Percentiles rank a stretch among this genome's conserved stretches.
Evolutionary conservation across 1,284 basidiomycete species (phyloP).

Genomic region (Ceratobasidium sp.): DNA sequence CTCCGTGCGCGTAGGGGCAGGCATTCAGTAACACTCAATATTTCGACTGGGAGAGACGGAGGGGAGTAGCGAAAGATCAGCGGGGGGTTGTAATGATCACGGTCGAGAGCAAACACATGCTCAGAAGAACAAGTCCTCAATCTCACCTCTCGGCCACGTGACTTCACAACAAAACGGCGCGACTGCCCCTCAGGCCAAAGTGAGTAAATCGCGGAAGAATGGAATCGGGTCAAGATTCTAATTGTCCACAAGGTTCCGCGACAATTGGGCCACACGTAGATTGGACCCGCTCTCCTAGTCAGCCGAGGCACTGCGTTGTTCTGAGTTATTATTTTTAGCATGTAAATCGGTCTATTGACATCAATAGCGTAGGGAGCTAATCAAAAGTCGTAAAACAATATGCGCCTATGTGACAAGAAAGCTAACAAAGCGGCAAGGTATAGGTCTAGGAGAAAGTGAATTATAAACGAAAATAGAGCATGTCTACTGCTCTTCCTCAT

Average conservation of each 20-base stretch:
- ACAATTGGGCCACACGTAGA: not conserved
- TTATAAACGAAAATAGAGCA: not conserved
- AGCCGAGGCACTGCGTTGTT: too few relatives aligned
- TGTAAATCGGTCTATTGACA: too few relatives aligned
- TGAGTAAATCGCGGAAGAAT: not conserved
- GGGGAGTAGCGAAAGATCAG: not conserved
- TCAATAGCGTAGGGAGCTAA: too few relatives aligned
- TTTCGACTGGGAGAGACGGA: not conserved
- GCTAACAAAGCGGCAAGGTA: not conserved
- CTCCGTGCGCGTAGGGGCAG: slow-evolving; percentile 14
- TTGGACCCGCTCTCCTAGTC: too few relatives aligned
- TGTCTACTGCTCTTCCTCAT: not conserved
- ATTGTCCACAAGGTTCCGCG: not conserved
- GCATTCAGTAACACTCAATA: slow-evolving; percentile 1
- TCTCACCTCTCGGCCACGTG: slow-evolving; percentile 4
- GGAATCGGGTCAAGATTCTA: not conserved
- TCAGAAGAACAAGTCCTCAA: not conserved
- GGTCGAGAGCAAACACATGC: slow-evolving; percentile 17
- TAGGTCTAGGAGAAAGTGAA: not conserved
- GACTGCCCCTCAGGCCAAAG: not conserved
- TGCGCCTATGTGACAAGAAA: not conserved
- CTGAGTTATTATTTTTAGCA: too few relatives aligned
- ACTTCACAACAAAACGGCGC: slow-evolving; percentile 9
- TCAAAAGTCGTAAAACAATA: not conserved
- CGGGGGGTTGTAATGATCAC: slow-evolving; percentile 2